Evolutionary conservation across 257 asterid genomes (phyloP), one percentile per base, ranked within the genome.

Genomic region (Penstemon eatonii): DNA sequence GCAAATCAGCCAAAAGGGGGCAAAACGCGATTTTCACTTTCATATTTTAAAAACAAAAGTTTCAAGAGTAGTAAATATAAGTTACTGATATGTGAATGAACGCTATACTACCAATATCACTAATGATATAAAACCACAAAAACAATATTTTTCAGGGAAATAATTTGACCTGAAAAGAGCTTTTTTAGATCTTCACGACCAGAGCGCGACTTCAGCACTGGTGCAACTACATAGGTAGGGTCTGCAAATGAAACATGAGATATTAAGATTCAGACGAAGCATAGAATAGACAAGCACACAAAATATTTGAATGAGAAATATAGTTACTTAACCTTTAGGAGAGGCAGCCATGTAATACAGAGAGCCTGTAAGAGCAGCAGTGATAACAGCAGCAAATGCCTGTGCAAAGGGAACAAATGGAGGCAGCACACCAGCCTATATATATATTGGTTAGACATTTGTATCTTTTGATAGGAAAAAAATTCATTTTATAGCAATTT

Each of bases 351-450:
- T 76, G 86, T 88, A 93, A 68, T 93, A 93, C 15, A 93, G 78
- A 3, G 96, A 88, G 69, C 96, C 98, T 0, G 96, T 90, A 18
- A 93, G 90, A 67, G 95, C 94, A 75, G 96, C 98, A 4, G 98
- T 93, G 49, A 85, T 72, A 50, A 88, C 97, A 62, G 98, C 98
- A 47, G 98, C 97, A 80, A 90, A 93, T 40, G 92, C 95, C 77
- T 93, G 96, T 56, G 98, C 97, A 77, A 93, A 93, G 8, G 98
- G 97, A 15, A 93, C 98, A 61, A 86, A 88, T 15, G 92, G 98
- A 77, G 98, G 98, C 62, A 90, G 81, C 68, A 93, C 82, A 38
- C 98, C 98, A 11, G 95, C 80, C 98, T 93, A 81, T 6, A 75
- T 59, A 41, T 13, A 45, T 40, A 5, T 11, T 13, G 49, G 42